Percentiles rank a stretch among this genome's conserved stretches.
Conservation (phyloP, 768 basidiomycete species). For the Megacollybia marginata region DNA sequence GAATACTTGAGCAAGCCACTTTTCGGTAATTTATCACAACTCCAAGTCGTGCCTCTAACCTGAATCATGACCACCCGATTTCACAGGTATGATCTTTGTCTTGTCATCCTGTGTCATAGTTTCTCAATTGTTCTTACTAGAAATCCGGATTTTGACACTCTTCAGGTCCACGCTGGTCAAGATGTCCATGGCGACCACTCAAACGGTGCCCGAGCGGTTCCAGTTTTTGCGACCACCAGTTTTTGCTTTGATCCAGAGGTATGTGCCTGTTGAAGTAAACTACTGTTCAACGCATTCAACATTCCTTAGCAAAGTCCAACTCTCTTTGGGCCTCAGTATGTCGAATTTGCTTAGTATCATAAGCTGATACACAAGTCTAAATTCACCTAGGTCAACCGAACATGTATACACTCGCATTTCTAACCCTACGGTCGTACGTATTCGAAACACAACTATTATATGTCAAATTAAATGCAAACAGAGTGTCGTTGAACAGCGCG, state of each 20-base stretch:
- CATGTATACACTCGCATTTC: constrained; percentile 61
- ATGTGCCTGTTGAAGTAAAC: constrained; percentile 30
- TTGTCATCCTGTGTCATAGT: too few relatives aligned
- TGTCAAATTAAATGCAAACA: constrained; percentile 7
- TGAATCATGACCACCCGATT: too few relatives aligned
- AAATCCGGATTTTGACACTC: constrained; percentile 41
- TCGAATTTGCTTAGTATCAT: background rate
- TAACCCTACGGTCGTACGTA: constrained; percentile 54
- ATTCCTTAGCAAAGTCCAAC: too few relatives aligned
- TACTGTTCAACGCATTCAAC: too few relatives aligned
- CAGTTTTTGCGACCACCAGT: constrained; percentile 42
- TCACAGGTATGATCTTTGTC: too few relatives aligned
- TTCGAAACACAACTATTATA: background rate
- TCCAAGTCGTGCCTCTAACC: too few relatives aligned
- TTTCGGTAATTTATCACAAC: too few relatives aligned
- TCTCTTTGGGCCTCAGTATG: too few relatives aligned
- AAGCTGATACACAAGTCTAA: background rate
- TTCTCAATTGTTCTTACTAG: constrained; percentile 5
- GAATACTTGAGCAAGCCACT: too few relatives aligned
- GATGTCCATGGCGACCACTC: constrained; percentile 28
- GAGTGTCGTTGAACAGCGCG: constrained; percentile 51
- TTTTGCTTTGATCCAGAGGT: constrained; percentile 45
- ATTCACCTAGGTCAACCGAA: background rate
- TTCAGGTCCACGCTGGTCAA: constrained; percentile 50
- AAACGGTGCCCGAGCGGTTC: constrained; percentile 43